phyloP scores from a whole-genome alignment of 208 protist genomes.

The Trypanosoma melophagium region DNA sequence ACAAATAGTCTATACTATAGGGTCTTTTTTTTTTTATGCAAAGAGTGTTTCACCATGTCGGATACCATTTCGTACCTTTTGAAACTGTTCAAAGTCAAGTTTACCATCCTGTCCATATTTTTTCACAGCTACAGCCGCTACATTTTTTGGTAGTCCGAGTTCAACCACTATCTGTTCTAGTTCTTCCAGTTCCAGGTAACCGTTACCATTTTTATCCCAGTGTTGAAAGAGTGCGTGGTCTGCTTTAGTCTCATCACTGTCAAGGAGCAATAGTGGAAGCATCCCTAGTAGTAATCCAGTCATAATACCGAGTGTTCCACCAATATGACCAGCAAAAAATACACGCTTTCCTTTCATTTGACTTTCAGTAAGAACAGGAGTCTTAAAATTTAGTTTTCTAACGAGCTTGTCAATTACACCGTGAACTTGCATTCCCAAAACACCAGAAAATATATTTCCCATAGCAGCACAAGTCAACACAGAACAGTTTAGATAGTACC shows the following conservation, averaged over 20 bases:
- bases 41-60: constrained; percentile 71
- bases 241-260: constrained; percentile 66
- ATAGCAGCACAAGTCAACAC: constrained; percentile 89
- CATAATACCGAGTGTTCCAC: constrained; percentile 88
- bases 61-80: constrained; percentile 62
- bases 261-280: constrained; percentile 77
- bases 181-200: constrained; percentile 70
- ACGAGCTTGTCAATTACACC: constrained; percentile 88
- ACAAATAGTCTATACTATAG: background rate
- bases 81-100: constrained; percentile 78
- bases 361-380: constrained; percentile 74
- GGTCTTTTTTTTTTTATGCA: too few species aligned
- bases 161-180: constrained; percentile 58
- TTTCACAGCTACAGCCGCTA: constrained; percentile 48
- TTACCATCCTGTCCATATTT: constrained; percentile 67
- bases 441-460: constrained; percentile 89
- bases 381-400: constrained; percentile 72
- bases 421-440: constrained; percentile 90
- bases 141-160: constrained; percentile 49
- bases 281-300: constrained; percentile 85
- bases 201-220: constrained; percentile 75
- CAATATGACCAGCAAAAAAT: constrained; percentile 87
- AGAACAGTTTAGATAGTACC: constrained; percentile 90
- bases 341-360: constrained; percentile 81
- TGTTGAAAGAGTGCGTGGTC: constrained; percentile 79